Conservation (phyloP, 2,329 filamentous ascomycete species). For the Geosmithia putterillii region DNA sequence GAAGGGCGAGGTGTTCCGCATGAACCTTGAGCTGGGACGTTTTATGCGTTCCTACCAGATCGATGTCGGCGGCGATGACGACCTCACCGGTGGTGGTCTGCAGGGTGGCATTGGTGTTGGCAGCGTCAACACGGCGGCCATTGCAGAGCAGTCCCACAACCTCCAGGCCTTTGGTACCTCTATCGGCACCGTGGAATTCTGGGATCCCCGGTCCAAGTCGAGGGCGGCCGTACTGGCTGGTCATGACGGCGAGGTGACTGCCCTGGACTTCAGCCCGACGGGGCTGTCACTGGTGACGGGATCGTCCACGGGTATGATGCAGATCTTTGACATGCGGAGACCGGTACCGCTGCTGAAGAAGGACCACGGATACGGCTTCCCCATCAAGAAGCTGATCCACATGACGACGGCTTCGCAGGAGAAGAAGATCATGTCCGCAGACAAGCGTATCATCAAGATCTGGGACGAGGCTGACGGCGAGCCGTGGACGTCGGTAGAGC, state of each 20-base stretch:
- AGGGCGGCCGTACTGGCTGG: constrained; percentile 65
- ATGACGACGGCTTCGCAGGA: constrained; percentile 61
- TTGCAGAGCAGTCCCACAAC: constrained; percentile 83
- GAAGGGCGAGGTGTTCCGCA: constrained; percentile 79
- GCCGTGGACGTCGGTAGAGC: constrained; percentile 93
- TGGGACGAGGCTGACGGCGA: constrained; percentile 77
- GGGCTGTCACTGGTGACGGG: constrained; percentile 80
- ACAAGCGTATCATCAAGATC: constrained; percentile 89
- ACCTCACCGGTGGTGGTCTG: constrained; percentile 57
- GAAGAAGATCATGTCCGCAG: constrained; percentile 80
- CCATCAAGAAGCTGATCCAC: constrained; percentile 73
- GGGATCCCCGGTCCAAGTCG: constrained; percentile 78
- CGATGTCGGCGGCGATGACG: constrained; percentile 77
- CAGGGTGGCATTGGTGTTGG: constrained; percentile 81
- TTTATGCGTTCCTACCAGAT: constrained; percentile 93
- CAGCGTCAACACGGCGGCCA: constrained; percentile 74
- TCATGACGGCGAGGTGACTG: constrained; percentile 65
- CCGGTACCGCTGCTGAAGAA: constrained; percentile 78
- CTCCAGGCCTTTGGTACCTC: constrained; percentile 89
- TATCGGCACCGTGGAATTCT: constrained; percentile 91
- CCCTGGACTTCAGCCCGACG: constrained; percentile 72
- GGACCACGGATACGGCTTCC: constrained; percentile 90
- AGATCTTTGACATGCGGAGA: constrained; percentile 85
- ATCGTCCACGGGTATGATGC: constrained; percentile 75
- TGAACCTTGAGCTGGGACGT: constrained; percentile 83